A percentile compares a stretch with the other conserved stretches of the same genome.
Evolutionary conservation across 768 basidiomycete genomes (phyloP).

Genomic region (Lactarius quietus): DNA sequence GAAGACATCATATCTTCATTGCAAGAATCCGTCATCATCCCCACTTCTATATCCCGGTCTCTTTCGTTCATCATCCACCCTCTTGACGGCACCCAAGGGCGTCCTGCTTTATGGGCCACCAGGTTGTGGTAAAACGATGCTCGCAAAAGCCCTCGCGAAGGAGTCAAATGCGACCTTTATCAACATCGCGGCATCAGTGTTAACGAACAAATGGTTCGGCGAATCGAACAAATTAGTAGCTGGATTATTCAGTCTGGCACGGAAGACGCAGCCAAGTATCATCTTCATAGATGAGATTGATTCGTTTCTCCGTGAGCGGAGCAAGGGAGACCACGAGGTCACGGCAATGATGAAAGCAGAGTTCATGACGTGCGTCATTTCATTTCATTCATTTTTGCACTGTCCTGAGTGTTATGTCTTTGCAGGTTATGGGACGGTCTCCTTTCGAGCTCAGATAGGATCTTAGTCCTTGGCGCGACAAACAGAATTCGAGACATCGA

Average conservation of each 20-base stretch:
- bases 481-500: slow-evolving; percentile 94
- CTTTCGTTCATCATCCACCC: slow-evolving; percentile 76
- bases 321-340: slow-evolving; percentile 90
- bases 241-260: slow-evolving; percentile 88
- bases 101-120: slow-evolving; percentile 95
- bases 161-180: slow-evolving; percentile 98
- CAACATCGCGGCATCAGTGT: slow-evolving; percentile 70
- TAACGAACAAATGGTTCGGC: slow-evolving; percentile 83
- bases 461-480: slow-evolving; percentile 91
- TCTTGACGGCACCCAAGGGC: slow-evolving; percentile 91
- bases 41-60: slow-evolving; percentile 86
- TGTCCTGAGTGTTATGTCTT: too few relatives aligned
- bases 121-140: slow-evolving; percentile 98
- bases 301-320: slow-evolving; percentile 85
- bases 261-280: slow-evolving; percentile 91
- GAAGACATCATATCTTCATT: slow-evolving; percentile 87
- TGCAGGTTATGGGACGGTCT: slow-evolving; percentile 92
- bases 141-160: slow-evolving; percentile 97
- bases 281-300: slow-evolving; percentile 99
- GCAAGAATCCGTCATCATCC: slow-evolving; percentile 94
- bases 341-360: slow-evolving; percentile 99
- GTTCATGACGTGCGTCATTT: slow-evolving; percentile 76
- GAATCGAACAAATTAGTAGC: slow-evolving; percentile 95
- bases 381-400: too few relatives aligned
- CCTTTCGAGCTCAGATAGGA: slow-evolving; percentile 72